Conservation (phyloP, 176 grass and related monocot species). For the Themeda triandra region DNA sequence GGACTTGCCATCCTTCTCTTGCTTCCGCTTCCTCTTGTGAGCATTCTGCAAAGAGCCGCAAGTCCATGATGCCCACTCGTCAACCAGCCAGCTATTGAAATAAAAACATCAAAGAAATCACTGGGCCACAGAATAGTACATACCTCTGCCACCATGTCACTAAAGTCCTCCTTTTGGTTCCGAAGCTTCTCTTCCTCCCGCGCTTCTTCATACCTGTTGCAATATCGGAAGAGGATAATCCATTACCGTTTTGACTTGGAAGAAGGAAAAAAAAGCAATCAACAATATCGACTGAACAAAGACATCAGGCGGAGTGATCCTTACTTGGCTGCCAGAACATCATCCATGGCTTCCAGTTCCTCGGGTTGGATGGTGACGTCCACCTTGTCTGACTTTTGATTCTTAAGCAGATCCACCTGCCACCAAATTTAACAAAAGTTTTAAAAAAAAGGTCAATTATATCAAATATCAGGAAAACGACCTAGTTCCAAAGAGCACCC, state of each 20-base stretch:
- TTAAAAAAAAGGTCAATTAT: not conserved
- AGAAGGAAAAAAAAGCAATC: not conserved
- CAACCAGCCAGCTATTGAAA: not conserved
- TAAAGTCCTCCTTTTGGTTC: slow-evolving; percentile 98
- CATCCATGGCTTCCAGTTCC: slow-evolving; percentile 96
- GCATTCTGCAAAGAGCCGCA: slow-evolving; percentile 50
- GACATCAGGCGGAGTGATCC: not conserved
- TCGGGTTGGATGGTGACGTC: slow-evolving; percentile 97
- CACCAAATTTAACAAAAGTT: not conserved
- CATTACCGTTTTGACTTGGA: not conserved
- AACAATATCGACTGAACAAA: not conserved
- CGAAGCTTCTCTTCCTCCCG: slow-evolving; percentile 83
- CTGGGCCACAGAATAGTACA: not conserved
- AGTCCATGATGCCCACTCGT: not conserved
- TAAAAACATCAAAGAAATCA: not conserved
- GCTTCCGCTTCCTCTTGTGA: slow-evolving; percentile 88
- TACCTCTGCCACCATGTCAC: slow-evolving; percentile 98
- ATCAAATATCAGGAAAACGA: not conserved
- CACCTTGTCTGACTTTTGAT: slow-evolving; percentile 94
- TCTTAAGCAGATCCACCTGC: slow-evolving; percentile 93
- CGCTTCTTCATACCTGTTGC: slow-evolving; percentile 79
- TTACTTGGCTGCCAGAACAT: slow-evolving; percentile 98
- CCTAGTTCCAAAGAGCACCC: not conserved
- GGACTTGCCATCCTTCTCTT: slow-evolving; percentile 83
- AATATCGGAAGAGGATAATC: not conserved